A percentile compares a stretch with the other conserved stretches of the same genome.
These are phyloP conservation scores for Rubia tinctorum DNA, from an alignment of 305 asterid genomes.

Conservation along the genomic window DNA sequence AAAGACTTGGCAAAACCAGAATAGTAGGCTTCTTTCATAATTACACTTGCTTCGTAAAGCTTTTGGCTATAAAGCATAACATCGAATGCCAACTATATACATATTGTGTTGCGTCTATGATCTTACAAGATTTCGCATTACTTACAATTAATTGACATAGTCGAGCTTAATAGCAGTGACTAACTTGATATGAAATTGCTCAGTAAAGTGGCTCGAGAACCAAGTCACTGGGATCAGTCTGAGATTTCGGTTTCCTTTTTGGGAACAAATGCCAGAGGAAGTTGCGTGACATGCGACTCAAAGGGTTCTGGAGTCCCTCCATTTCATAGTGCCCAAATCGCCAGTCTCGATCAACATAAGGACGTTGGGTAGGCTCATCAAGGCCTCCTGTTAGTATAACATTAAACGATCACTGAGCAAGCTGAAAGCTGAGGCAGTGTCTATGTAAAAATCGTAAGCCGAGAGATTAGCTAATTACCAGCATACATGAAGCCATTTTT, in stretches of 20 bases:
- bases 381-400: slow-evolving; percentile 62
- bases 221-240: slow-evolving; percentile 36
- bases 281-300: slow-evolving; percentile 61
- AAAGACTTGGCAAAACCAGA: background rate
- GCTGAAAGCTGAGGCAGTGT: background rate
- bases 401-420: background rate
- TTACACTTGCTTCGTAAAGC: background rate
- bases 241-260: slow-evolving; percentile 34
- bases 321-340: slow-evolving; percentile 87
- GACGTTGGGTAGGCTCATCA: slow-evolving; percentile 63
- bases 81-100: background rate
- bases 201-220: slow-evolving; percentile 48
- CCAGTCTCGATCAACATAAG: slow-evolving; percentile 72
- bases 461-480: slow-evolving; percentile 37
- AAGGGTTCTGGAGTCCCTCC: slow-evolving; percentile 92
- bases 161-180: background rate
- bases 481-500: slow-evolving; percentile 87
- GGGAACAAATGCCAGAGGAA: slow-evolving; percentile 42
- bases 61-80: background rate
- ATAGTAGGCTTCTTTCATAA: background rate
- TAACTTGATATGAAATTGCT: slow-evolving; percentile 5
- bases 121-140: background rate
- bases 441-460: background rate
- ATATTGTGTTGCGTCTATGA: background rate
- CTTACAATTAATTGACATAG: background rate